Evolutionary conservation across 768 basidiomycete genomes (phyloP).

Genomic region (Cystofilobasidium bisporidii): DNA sequence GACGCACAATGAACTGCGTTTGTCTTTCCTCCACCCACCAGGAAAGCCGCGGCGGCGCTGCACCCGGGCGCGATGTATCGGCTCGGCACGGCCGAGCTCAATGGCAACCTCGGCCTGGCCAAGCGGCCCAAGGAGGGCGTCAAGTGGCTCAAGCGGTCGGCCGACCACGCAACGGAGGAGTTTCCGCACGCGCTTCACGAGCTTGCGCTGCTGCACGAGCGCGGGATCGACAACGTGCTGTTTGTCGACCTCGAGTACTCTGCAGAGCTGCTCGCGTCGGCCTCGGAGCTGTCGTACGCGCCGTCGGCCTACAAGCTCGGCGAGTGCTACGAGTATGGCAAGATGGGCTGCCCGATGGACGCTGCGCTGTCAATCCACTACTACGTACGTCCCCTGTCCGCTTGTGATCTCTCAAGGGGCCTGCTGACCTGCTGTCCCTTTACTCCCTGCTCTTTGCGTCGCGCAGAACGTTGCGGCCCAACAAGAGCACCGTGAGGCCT

Average conservation of each 20-base stretch:
- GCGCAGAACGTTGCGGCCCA: constrained; percentile 90
- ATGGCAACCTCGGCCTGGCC: constrained; percentile 79
- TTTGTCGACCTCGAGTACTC: constrained; percentile 96
- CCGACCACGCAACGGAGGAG: constrained; percentile 76
- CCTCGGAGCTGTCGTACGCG: constrained; percentile 89
- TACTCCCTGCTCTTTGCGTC: constrained; percentile 11
- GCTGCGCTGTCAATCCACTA: constrained; percentile 96
- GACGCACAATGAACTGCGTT: too few relatives aligned
- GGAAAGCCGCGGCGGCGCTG: constrained; percentile 79
- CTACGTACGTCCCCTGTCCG: constrained; percentile 57
- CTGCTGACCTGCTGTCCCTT: neutral
- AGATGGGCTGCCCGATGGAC: constrained; percentile 96
- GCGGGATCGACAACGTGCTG: constrained; percentile 95
- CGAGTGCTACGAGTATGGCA: constrained; percentile 98
- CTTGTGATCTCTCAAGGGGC: neutral
- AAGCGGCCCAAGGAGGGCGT: constrained; percentile 91
- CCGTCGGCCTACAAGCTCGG: constrained; percentile 91
- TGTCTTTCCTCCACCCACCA: constrained; percentile 20
- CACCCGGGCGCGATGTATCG: constrained; percentile 96
- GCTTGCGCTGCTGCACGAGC: constrained; percentile 81
- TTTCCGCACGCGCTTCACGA: constrained; percentile 96
- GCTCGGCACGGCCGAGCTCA: constrained; percentile 88
- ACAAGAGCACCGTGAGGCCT: constrained; percentile 91
- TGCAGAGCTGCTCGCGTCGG: constrained; percentile 85
- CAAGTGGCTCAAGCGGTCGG: constrained; percentile 95